These are phyloP conservation scores for Metschnikowia noctiluminum DNA, from an alignment of 805 yeast species.

Conservation along the genomic window DNA sequence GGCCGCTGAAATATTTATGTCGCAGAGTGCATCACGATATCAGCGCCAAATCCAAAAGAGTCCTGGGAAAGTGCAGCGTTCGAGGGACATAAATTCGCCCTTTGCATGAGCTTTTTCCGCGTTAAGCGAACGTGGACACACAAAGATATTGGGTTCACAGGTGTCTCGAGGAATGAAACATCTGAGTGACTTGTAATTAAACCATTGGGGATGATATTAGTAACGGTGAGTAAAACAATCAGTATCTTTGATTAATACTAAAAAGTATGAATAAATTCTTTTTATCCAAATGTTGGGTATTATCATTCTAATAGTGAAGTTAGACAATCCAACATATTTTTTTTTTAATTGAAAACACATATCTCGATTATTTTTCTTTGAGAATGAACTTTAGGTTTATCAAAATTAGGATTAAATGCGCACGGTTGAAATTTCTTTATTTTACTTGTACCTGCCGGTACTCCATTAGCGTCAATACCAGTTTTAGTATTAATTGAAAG, in stretches of 20 bases:
- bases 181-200: too few species aligned
- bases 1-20: slow-evolving; percentile 96
- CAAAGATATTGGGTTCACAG: slow-evolving; percentile 80
- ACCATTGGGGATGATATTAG: too few species aligned
- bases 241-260: not conserved
- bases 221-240: not conserved
- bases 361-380: too few species aligned
- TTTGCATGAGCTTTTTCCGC: slow-evolving; percentile 70
- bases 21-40: slow-evolving; percentile 87
- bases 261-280: not conserved
- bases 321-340: too few species aligned
- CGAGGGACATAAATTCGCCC: slow-evolving; percentile 68
- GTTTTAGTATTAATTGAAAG: slow-evolving; percentile 4
- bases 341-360: too few species aligned
- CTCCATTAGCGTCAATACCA: slow-evolving; percentile 5
- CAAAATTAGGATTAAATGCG: slow-evolving; percentile 2
- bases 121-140: slow-evolving; percentile 57
- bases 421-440: slow-evolving; percentile 4
- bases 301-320: too few species aligned
- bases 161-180: too few species aligned
- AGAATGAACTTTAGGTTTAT: too few species aligned
- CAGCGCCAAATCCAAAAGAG: slow-evolving; percentile 82
- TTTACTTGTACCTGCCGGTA: slow-evolving; percentile 1
- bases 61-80: slow-evolving; percentile 88
- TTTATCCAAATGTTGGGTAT: too few species aligned